Base-by-base conservation (phyloP, 1,284 basidiomycete species). In the Sparassis latifolia region DNA sequence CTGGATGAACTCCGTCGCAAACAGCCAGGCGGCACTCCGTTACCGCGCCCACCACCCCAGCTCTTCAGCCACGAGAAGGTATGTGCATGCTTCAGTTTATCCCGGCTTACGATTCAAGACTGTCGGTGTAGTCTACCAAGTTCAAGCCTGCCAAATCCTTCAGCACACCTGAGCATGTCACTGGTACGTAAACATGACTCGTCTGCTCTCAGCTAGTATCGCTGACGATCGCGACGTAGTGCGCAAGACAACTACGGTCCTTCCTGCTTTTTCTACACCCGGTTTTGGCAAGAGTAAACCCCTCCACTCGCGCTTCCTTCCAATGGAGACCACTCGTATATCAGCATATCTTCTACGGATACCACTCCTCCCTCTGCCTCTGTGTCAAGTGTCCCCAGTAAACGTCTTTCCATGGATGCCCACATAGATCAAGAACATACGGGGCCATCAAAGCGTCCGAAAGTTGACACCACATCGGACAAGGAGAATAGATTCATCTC, bases 91-190 rank as follows among this genome's bases (percentile, higher is more conserved):
- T 37, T 37, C 35, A 7, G 7, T 37, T 37, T 37, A 37, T 37
- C 35, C 7, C 35, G 35, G 12, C 7, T 37, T 6, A 12, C 35
- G 7, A 7, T 37, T 37, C 35, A 37, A 37, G 7, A 37, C 38
- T 42, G 40, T 20, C 20, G 20, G 20, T 42, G 10, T 38, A 62
- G 64, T 5, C 50, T 6, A 46, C 55, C 27, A 68, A 64, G 50
- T 69, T 69, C 50, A 69, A 68, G 54, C 66, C 66, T n/a, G 58
- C 67, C 10, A 54, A 52, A 49, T 56, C 60, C 2, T 51, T 52
- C 43, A 42, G 46, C 12, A 53, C 54, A 9, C 47, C 56, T 3
- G 39, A 55, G 12, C 49, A 45, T 42, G 52, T 50, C 12, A 39
- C 51, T 10, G 55, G 61, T 65, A 45, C 29, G 55, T 48, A 33